These are phyloP conservation scores for Fraxinus excelsior DNA, from an alignment of 257 asterid species.

Conservation along the genomic window DNA sequence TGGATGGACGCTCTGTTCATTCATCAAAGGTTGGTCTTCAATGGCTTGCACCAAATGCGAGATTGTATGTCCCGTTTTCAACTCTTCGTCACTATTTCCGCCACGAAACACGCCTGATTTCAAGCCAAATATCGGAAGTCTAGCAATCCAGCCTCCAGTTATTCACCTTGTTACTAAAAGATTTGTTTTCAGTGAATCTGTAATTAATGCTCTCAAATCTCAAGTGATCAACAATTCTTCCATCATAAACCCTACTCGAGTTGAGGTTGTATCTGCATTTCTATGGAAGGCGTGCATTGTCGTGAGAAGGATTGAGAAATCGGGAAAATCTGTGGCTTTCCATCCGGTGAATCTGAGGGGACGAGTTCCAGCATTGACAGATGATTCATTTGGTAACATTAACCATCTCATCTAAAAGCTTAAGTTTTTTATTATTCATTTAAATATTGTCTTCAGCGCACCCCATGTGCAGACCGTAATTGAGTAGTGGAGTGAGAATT, in stretches of 20 bases:
- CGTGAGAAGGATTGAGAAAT: constrained; percentile 27
- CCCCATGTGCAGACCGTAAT: too few species aligned
- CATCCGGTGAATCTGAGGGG: constrained; percentile 60
- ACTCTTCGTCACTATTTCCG: constrained; percentile 47
- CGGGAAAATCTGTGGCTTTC: constrained; percentile 32
- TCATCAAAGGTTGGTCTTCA: constrained; percentile 53
- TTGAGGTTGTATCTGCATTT: constrained; percentile 48
- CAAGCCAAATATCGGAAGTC: constrained; percentile 26
- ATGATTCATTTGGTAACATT: constrained; percentile 48
- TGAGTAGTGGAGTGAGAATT: too few species aligned
- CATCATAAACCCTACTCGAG: constrained; percentile 34
- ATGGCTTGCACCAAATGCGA: constrained; percentile 11
- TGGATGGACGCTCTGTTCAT: constrained; percentile 41
- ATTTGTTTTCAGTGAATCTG: constrained; percentile 40
- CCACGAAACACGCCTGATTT: constrained; percentile 42
- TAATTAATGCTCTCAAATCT: constrained; percentile 27
- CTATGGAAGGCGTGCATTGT: constrained; percentile 49
- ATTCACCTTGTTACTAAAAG: constrained; percentile 28
- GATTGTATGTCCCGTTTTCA: constrained; percentile 32
- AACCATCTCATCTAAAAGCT: background rate
- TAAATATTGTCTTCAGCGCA: background rate
- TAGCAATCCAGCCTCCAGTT: constrained; percentile 29
- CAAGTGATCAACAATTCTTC: constrained; percentile 10
- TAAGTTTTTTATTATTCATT: background rate
- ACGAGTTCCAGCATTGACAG: constrained; percentile 31